Conservation (phyloP, 1,284 basidiomycete genomes). For the Schizopora paradoxa region DNA sequence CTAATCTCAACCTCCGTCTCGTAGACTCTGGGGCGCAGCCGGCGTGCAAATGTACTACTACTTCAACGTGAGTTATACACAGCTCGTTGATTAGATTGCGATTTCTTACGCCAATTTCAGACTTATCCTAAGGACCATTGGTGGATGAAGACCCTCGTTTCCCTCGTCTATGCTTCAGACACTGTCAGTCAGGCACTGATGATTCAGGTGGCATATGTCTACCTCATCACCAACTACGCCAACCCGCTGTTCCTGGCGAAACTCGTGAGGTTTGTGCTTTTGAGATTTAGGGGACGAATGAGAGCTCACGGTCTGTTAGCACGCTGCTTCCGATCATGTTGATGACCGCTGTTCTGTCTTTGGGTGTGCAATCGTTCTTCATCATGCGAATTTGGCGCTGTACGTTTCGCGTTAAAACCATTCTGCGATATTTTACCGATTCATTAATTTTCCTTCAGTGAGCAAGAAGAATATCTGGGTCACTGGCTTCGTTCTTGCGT, state of each 20-base stretch:
- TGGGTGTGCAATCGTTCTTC: slow-evolving; percentile 1
- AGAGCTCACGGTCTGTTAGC: not conserved
- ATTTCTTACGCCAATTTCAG: not conserved
- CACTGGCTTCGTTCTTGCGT: not conserved
- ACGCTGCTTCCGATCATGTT: no score
- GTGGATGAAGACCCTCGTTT: slow-evolving; percentile 1
- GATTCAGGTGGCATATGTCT: slow-evolving; percentile 1
- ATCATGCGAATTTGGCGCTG: slow-evolving; percentile 2
- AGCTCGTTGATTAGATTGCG: not conserved
- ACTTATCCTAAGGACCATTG: not conserved
- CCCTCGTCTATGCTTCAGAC: not conserved
- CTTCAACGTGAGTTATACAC: slow-evolving; percentile 1
- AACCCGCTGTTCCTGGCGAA: slow-evolving; percentile 1
- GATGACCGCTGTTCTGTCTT: no score
- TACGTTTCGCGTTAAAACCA: not conserved
- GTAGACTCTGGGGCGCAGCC: slow-evolving; percentile 3
- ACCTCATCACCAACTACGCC: slow-evolving; percentile 10
- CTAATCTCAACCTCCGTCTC: no score
- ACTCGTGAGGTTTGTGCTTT: not conserved
- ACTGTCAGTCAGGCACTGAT: slow-evolving; percentile 6
- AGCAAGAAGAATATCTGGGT: not conserved
- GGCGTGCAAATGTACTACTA: slow-evolving; percentile 9
- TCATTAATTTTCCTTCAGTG: no score
- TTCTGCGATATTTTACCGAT: no score
- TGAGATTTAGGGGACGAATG: not conserved